These are phyloP conservation scores for Jatropha multifida DNA, from an alignment of 441 rosid genomes.

Conservation along the genomic window DNA sequence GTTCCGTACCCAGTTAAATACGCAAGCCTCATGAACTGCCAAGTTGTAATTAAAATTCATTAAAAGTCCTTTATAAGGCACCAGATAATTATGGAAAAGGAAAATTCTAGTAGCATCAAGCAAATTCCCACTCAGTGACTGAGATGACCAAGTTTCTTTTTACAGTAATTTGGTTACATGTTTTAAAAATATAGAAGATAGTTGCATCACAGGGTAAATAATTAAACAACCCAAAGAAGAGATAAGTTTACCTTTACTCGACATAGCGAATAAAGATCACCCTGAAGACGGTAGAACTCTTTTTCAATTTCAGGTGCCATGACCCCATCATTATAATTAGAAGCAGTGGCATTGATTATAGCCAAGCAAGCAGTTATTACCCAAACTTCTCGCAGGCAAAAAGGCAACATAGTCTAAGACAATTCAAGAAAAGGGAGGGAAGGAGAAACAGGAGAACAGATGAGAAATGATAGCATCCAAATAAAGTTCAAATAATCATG, in stretches of 20 bases:
- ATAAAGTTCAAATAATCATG: conserved; percentile 10
- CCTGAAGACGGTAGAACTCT: conserved; percentile 91
- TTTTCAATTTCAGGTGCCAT: conserved; percentile 78
- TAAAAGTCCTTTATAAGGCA: conserved; percentile 17
- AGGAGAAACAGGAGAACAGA: conserved; percentile 12
- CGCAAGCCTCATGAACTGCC: conserved; percentile 98
- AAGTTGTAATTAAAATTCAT: conserved; percentile 35
- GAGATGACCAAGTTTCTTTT: background rate
- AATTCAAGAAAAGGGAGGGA: conserved; percentile 25
- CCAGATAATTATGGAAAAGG: background rate
- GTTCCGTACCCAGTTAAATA: conserved; percentile 92
- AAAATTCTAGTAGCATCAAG: background rate
- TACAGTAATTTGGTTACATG: background rate
- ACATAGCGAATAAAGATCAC: conserved; percentile 94
- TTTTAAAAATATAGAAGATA: background rate
- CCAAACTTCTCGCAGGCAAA: conserved; percentile 98
- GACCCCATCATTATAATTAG: conserved; percentile 64
- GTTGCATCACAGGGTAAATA: background rate
- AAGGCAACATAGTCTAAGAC: conserved; percentile 68
- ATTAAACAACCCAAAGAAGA: conserved; percentile 8
- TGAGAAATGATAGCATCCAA: conserved; percentile 26
- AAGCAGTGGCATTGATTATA: conserved; percentile 66
- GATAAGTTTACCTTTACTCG: conserved; percentile 71
- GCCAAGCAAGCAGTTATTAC: conserved; percentile 91
- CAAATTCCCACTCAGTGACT: background rate